Base-by-base conservation (phyloP, 768 basidiomycete genomes). In the Paxillus involutus region DNA sequence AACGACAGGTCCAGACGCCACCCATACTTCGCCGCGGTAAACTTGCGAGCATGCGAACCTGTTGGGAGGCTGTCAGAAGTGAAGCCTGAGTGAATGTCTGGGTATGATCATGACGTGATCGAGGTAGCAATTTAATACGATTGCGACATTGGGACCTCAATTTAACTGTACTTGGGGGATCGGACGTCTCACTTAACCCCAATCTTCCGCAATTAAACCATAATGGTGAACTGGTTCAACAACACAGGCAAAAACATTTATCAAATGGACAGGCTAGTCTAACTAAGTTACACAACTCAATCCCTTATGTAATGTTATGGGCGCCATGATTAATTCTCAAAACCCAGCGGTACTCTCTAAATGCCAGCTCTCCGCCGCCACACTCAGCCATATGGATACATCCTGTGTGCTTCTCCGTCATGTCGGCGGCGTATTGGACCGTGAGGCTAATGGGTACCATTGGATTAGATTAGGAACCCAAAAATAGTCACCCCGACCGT, bases 401-500 rank as follows among this genome's bases (percentile, higher is more conserved):
- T 40, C n/a, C 10, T 40, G 35, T 35, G 12, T 35, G 35, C 35
- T 13, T 35, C 35, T 14, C 35, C 12, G 35, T 35, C 35, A 35
- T 6, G 12, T 60, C 49, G 8, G 45, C 47, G 32, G 44, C 49
- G 45, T 35, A 47, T 62, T 56, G 32, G 50, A 13, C 11, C 35
- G 12, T 35, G 5, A 6, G 13, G 35, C 32, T 12, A 58, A 54
- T 56, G 30, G 51, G 63, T 63, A 65, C 57, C 54, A 61, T 32
- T 59, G 56, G 29, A 61, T 21, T 36, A 43, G 41, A 52, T 55
- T 26, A 48, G 41, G 2, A 55, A 53, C 39, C 54, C 50, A 53
- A 56, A 55, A 70, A 65, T 68, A 69, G 68, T 70, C 71, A 72
- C 66, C 66, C 71, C 35, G 71, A 63, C 46, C 69, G 71, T 45